Conservation (phyloP, 1,139 yeast species). For the Debaryomycetaceae sp. region DNA sequence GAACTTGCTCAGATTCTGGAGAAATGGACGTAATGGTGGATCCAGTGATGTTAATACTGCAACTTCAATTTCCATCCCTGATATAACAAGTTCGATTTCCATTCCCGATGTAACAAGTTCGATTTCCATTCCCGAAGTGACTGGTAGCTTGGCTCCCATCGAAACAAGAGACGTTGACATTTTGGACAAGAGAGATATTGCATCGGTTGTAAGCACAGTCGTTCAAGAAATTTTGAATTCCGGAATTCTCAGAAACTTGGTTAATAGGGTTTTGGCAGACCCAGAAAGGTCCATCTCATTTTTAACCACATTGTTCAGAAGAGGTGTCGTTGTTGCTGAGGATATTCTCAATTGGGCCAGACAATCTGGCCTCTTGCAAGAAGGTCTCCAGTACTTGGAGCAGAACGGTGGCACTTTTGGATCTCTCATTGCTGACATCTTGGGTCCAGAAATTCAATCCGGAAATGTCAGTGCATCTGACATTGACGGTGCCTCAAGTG, state of each 20-base stretch:
- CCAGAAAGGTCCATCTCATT: conserved; percentile 33
- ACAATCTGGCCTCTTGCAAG: conserved; percentile 32
- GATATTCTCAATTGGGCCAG: conserved; percentile 41
- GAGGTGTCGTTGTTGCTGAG: conserved; percentile 33
- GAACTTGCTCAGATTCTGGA: conserved; percentile 13
- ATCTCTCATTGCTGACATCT: conserved; percentile 20
- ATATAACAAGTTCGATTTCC: conserved; percentile 15
- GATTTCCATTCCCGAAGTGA: conserved; percentile 9
- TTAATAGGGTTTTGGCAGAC: conserved; percentile 35
- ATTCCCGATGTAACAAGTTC: conserved; percentile 5
- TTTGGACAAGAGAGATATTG: conserved; percentile 39
- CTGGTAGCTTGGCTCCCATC: not conserved
- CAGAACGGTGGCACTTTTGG: conserved; percentile 30
- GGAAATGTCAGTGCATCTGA: conserved; percentile 26
- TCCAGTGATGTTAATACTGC: conserved; percentile 12
- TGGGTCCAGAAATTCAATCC: conserved; percentile 17
- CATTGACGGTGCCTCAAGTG: conserved; percentile 20
- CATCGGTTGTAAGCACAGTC: conserved; percentile 24
- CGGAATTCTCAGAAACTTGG: conserved; percentile 30
- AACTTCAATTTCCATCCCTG: conserved; percentile 15
- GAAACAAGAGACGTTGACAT: conserved; percentile 14
- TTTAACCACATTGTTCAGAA: conserved; percentile 31
- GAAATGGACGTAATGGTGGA: conserved; percentile 13
- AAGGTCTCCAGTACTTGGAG: conserved; percentile 28
- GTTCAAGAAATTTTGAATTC: conserved; percentile 30